Evolutionary conservation across 768 basidiomycete genomes (phyloP).

Genomic region (Lentinula boryana): DNA sequence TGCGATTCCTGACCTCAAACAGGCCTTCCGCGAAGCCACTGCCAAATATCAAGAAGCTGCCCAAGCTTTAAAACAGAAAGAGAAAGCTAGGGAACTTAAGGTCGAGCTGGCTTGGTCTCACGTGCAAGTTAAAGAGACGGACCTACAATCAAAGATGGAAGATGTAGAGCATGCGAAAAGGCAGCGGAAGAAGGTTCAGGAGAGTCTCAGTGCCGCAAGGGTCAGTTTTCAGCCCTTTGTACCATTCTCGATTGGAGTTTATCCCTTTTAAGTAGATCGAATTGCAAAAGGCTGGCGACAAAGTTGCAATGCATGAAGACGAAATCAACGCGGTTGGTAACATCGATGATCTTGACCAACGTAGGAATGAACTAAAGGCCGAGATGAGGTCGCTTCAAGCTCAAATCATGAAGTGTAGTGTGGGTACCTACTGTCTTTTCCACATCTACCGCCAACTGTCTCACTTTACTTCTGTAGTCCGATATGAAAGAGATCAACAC

Average conservation of each 20-base stretch:
- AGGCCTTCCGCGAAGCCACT: slow-evolving; percentile 49
- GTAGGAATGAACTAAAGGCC: slow-evolving; percentile 26
- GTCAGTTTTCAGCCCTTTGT: slow-evolving; percentile 17
- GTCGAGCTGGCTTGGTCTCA: slow-evolving; percentile 87
- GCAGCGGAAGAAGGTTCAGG: slow-evolving; percentile 33
- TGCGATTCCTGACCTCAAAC: slow-evolving; percentile 70
- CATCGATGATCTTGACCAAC: slow-evolving; percentile 36
- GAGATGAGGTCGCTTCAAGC: slow-evolving; percentile 42
- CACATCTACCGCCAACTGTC: background rate
- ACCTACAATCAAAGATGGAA: slow-evolving; percentile 35
- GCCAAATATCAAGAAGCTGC: slow-evolving; percentile 65
- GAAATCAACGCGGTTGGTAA: slow-evolving; percentile 38
- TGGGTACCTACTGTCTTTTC: slow-evolving; percentile 18
- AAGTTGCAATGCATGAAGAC: slow-evolving; percentile 31
- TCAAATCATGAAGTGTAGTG: slow-evolving; percentile 37
- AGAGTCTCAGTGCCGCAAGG: slow-evolving; percentile 31
- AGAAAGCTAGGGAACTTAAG: slow-evolving; percentile 64
- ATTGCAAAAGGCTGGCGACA: slow-evolving; percentile 24
- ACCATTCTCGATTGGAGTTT: background rate
- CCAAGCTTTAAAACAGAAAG: slow-evolving; percentile 65
- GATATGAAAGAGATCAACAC: slow-evolving; percentile 46
- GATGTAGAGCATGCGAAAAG: slow-evolving; percentile 32
- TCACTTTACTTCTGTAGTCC: slow-evolving; percentile 25
- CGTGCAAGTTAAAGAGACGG: slow-evolving; percentile 62
- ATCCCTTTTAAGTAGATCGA: slow-evolving; percentile 18